A percentile compares a stretch with the other conserved stretches of the same genome.
These are phyloP conservation scores for Draba incana DNA, from an alignment of 345 rosid species.

Conservation along the genomic window DNA sequence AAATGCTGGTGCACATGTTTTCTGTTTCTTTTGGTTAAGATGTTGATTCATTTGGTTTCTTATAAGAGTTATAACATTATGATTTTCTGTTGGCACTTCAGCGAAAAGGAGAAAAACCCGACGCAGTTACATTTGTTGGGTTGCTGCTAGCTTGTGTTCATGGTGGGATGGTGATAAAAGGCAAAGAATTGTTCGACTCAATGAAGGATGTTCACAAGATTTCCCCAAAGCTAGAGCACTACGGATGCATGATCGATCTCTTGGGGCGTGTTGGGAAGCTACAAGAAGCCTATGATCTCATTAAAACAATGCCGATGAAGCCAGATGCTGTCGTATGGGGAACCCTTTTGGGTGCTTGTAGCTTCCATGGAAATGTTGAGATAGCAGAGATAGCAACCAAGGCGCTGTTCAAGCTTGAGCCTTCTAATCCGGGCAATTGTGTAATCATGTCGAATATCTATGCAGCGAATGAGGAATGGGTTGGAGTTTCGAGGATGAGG, in stretches of 20 bases:
- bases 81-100: slow-evolving; percentile 35
- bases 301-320: slow-evolving; percentile 67
- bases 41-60: slow-evolving; percentile 1
- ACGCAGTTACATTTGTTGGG: slow-evolving; percentile 80
- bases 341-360: slow-evolving; percentile 80
- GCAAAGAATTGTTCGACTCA: slow-evolving; percentile 55
- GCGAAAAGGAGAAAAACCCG: slow-evolving; percentile 60
- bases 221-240: slow-evolving; percentile 74
- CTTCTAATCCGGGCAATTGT: slow-evolving; percentile 77
- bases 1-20: slow-evolving; percentile 60
- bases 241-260: slow-evolving; percentile 88
- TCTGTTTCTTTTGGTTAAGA: slow-evolving; percentile 1
- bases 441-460: slow-evolving; percentile 77
- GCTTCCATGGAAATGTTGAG: slow-evolving; percentile 66
- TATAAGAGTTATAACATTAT: slow-evolving; percentile 3
- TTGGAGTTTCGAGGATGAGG: slow-evolving; percentile 68
- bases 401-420: slow-evolving; percentile 66
- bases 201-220: slow-evolving; percentile 51
- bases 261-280: slow-evolving; percentile 78
- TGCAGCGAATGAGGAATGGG: slow-evolving; percentile 61
- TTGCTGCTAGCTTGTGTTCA: slow-evolving; percentile 82
- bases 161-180: slow-evolving; percentile 64
- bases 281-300: slow-evolving; percentile 63
- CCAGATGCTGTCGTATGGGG: slow-evolving; percentile 89
- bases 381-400: slow-evolving; percentile 71